Base-by-base conservation (phyloP, 2,329 filamentous ascomycete species). In the Sordariomycetes sp. region DNA sequence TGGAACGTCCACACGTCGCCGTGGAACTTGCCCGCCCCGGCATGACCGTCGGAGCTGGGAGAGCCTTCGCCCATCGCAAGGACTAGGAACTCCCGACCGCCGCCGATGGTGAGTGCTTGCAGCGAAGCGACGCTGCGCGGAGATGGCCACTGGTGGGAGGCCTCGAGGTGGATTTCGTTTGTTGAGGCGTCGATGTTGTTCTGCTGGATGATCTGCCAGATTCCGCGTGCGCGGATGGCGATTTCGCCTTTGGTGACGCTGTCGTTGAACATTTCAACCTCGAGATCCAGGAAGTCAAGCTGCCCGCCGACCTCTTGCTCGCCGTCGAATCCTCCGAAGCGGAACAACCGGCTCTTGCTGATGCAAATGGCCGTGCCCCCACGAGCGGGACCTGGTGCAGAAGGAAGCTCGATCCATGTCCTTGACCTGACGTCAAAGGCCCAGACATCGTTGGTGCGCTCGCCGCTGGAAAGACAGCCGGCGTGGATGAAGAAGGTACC, bases 251-350 rank as follows among this genome's bases (percentile, higher is more conserved):
- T 57, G 29, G 58, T 59, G 21, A 58, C 56, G 39, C 56, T 58
- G 46, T 75, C 72, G 40, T 71, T 61, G 44, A 74, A 72, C 19
- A 61, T 61, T 44, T 73, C 70, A n/a, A 78, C 57, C 14, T 58
- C 66, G 8, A 81, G 63, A 35, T 71, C 65, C 14, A 81, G 50
- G 38, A 82, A 70, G 48, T 93, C 85, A 10, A 94, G 49, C 38
- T 70, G 67, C 0, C 82, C 85, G 12, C 85, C 85, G 31, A 84
- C 64, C 47, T 88, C 82, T 0, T 50, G 61, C 29, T 68, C 62
- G 1, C 82, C 85, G 52, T 90, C 82, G 46, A 80, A 90, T 0
- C 86, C 86, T 40, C 86, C 84, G 62, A 86, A 88, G 19, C 86
- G 72, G 58, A 81, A 93, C 6, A 94, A 54, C 17, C 75, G 71